Evolutionary conservation across 306 rosid species (phyloP), one percentile per base, ranked within the genome.

Genomic region (Ammopiptanthus mongolicus): DNA sequence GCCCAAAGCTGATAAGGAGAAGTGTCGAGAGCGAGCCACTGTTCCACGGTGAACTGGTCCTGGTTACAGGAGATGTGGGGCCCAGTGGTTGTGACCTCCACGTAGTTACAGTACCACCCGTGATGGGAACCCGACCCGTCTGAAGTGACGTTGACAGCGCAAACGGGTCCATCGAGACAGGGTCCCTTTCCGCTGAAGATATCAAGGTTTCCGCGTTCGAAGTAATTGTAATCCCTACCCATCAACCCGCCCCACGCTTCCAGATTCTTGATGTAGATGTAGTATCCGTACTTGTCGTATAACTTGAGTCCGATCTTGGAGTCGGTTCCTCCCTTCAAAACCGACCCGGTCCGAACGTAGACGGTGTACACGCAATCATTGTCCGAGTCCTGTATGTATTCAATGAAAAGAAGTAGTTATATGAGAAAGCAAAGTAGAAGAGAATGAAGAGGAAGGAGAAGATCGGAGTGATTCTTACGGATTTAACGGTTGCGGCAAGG

Each of bases 91-190:
- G 91, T 84, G 3, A 94, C 88, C 87, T 94, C 93, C 1, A 90
- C 85, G 83, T 94, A 91, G 81, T 91, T 94, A 47, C 82, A 78
- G 85, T 94, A 94, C 98, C 98, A 94, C 0, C 98, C 98, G 65
- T 94, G 98, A 76, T 89, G 86, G 2, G 79, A 0, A 0, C 96
- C 91, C 10, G 87, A 41, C 0, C 98, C 98, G 77, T 91, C 95
- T 0, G 98, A 91, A 1, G 96, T 91, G 1, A 94, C 84, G 56
- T 90, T 94, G 17, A 90, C 79, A 8, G 86, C 88, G 82, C 98
- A 94, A 37, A 91, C 79, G 6, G 95, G 90, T 6, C 66, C 82
- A 13, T 71, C 9, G 5, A 94, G 74, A 69, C 98, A 91, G 0
- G 91, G 91, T 0, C 84, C 97, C 0, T 86, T 78, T 19, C 93